Base-by-base conservation (phyloP, 768 basidiomycete species). In the Pulveroboletus sp. region DNA sequence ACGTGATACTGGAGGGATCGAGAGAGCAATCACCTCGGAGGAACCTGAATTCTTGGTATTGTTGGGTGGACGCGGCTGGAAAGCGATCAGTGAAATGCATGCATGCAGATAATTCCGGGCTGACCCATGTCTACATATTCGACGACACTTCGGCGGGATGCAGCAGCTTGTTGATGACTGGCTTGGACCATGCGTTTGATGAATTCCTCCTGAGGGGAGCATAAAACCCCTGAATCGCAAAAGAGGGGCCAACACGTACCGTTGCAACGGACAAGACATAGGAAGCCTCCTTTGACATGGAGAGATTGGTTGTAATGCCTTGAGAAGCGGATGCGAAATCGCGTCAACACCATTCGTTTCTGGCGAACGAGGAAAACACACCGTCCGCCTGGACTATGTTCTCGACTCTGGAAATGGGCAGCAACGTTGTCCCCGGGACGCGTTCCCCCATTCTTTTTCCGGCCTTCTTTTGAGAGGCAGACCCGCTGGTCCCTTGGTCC, bases 331-430 rank as follows among this genome's bases (percentile, higher is more conserved):
- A 35, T 49, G 43, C 21, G 43, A 44, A 50, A 45, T 50, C 52
- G 54, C 52, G 55, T 63, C 50, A 55, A 48, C 43, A 33, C 40
- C 25, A 40, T 19, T 42, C 31, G 24, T 45, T 42, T 43, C 38
- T n/a, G 50, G 51, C 40, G 44, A 27, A 49, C 50, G 43, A 47
- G 38, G 40, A 13, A 37, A 37, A 70, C 77, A 40, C 64, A 82
- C 88, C 87, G 53, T 92, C 87, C 12, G 87, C 83, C 59, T 90
- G 82, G 35, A 90, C 72, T 57, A 92, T 90, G 60, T 79, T 84
- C 66, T 91, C 87, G 34, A 94, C 65, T 53, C 81, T 78, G 33
- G 77, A 66, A 31, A 79, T 70, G 14, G 90, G 89, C 29, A 92
- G 69, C 3, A 87, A 67, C 5, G 81, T 82, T 38, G 85, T 80